Evolutionary conservation across 2,329 filamentous ascomycete species (phyloP), one percentile per base, ranked within the genome.

Genomic region (Macrophomina pseudophaseolina): DNA sequence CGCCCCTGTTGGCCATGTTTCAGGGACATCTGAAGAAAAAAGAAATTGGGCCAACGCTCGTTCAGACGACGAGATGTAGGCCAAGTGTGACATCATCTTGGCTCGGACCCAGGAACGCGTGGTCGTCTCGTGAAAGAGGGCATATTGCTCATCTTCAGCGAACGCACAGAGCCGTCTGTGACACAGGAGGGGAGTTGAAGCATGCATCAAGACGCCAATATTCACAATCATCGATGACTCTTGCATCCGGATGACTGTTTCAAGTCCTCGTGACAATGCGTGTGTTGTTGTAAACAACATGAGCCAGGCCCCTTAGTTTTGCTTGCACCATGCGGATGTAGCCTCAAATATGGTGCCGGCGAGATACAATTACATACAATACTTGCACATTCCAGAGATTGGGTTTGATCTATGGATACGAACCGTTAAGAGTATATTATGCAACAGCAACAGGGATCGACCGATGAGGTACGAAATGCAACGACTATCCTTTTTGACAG

Each of bases 41-140:
- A 14, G 35, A 18, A n/a, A 44, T 5, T n/a, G 42, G 16, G 3
- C 42, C 42, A 51, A 51, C 48, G 7, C 14, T 18, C 7, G 23
- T 28, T 23, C 23, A 12, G 11, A 30, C 48, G 12, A 30, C 23
- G 23, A 51, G 5, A 33, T 35, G 32, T 52, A 28, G 28, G 9
- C 18, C 2, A 59, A 33, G 40, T 32, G 54, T 59, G 54, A 59
- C 54, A 59, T 59, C 54, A 59, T 46, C 38, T 16, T 30, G 35
- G 53, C 53, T 9, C 16, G 2, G 35, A 30, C 33, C 35, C 49
- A 33, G 2, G 28, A 32, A 52, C 30, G 49, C 7, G 49, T 42
- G 18, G 18, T n/a, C n/a, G n/a, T 38, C 11, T 14, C 4, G 16
- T 35, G 7, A 14, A 14, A 9, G 9, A 23, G 16, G 23, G 11